Conservation (phyloP, 441 rosid genomes). For the Corymbia citriodora region DNA sequence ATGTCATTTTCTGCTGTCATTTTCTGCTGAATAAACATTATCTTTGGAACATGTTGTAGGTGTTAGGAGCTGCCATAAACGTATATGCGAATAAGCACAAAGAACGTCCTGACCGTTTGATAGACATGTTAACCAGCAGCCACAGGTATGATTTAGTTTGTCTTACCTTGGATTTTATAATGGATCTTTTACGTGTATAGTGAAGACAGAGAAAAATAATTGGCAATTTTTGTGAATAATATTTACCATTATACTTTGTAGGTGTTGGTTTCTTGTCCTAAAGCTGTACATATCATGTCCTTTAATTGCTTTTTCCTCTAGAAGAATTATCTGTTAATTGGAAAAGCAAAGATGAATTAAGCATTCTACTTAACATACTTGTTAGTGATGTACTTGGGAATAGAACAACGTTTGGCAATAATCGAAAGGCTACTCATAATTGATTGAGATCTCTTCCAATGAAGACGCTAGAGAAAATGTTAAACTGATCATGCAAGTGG, state of each 20-base stretch:
- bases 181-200: not conserved
- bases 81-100: slow-evolving; percentile 96
- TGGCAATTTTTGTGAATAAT: not conserved
- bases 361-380: not conserved
- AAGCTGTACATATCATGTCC: not conserved
- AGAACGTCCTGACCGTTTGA: slow-evolving; percentile 97
- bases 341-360: not conserved
- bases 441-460: not conserved
- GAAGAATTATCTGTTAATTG: not conserved
- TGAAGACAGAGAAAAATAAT: not conserved
- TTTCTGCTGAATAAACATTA: not conserved
- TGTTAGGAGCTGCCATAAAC: slow-evolving; percentile 93
- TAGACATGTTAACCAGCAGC: slow-evolving; percentile 95
- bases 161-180: not conserved
- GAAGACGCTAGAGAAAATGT: not conserved
- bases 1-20: not conserved
- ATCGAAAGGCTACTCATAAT: not conserved
- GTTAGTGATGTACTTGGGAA: not conserved
- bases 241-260: not conserved
- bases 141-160: slow-evolving; percentile 51
- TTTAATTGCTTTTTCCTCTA: not conserved
- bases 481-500: not conserved
- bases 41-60: slow-evolving; percentile 41
- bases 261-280: not conserved
- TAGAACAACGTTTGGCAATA: not conserved